Conservation (phyloP, 2,329 filamentous ascomycete genomes). For the Stemphylium lycopersici region DNA sequence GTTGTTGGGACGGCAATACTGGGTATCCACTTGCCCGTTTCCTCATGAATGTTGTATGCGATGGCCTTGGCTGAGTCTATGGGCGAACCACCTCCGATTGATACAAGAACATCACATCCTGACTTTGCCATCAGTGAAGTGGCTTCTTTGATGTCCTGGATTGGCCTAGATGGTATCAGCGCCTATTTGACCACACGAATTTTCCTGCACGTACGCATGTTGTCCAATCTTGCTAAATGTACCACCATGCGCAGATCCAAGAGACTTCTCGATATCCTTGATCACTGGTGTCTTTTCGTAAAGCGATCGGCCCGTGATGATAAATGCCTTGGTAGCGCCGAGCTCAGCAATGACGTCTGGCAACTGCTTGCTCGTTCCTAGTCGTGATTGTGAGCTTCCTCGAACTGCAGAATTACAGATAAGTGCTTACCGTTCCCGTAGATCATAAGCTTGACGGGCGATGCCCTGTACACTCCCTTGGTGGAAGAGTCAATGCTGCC, state of each 20-base stretch:
- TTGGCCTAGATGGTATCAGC: conserved; percentile 36
- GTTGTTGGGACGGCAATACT: conserved; percentile 50
- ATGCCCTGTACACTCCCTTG: conserved; percentile 45
- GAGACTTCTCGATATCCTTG: conserved; percentile 57
- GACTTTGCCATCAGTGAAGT: conserved; percentile 45
- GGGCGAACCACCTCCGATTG: conserved; percentile 56
- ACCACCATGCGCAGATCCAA: conserved; percentile 57
- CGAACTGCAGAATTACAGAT: background rate
- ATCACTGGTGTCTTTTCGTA: conserved; percentile 62
- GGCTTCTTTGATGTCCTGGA: conserved; percentile 45
- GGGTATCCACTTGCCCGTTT: conserved; percentile 47
- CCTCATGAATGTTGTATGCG: conserved; percentile 47
- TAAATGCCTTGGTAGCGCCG: conserved; percentile 58
- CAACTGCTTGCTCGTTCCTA: conserved; percentile 44
- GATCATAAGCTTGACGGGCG: conserved; percentile 47
- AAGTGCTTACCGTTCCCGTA: conserved; percentile 40
- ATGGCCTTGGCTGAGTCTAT: conserved; percentile 56
- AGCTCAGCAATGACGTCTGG: conserved; percentile 41
- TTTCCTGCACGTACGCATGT: conserved; percentile 54
- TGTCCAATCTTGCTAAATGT: conserved; percentile 63
- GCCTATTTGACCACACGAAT: background rate
- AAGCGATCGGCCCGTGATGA: conserved; percentile 61
- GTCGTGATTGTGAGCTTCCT: background rate
- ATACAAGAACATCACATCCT: conserved; percentile 44
- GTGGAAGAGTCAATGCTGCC: conserved; percentile 42